Conservation (phyloP, 2,329 filamentous ascomycete genomes). For the Cladosporium sp. region DNA sequence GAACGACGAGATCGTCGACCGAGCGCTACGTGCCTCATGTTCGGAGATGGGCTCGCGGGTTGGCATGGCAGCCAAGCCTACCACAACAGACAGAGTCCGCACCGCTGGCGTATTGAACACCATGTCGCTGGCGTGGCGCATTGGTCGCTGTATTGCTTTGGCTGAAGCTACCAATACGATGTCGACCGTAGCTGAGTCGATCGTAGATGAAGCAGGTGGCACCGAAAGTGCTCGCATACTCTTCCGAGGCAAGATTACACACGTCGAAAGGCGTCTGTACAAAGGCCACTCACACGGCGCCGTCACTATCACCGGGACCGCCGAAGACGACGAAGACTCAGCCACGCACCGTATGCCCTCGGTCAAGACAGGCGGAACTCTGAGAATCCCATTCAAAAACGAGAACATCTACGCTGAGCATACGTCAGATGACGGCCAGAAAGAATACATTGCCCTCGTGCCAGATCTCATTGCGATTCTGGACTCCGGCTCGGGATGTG, state of each 20-base stretch:
- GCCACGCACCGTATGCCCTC: slow-evolving; percentile 21
- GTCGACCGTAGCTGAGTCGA: slow-evolving; percentile 53
- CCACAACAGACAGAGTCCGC: slow-evolving; percentile 34
- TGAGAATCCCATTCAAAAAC: slow-evolving; percentile 70
- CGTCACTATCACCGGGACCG: slow-evolving; percentile 43
- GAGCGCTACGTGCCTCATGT: slow-evolving; percentile 35
- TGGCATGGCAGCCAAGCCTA: slow-evolving; percentile 39
- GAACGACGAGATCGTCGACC: slow-evolving; percentile 41
- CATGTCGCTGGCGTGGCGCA: slow-evolving; percentile 45
- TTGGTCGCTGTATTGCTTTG: slow-evolving; percentile 56
- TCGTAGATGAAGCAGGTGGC: slow-evolving; percentile 57
- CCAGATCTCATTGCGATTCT: slow-evolving; percentile 48
- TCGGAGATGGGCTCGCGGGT: slow-evolving; percentile 41
- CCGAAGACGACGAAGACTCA: slow-evolving; percentile 31
- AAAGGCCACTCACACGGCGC: slow-evolving; percentile 59
- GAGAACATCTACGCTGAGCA: slow-evolving; percentile 63
- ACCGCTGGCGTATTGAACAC: slow-evolving; percentile 39
- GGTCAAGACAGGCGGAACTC: slow-evolving; percentile 40
- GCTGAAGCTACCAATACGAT: slow-evolving; percentile 49
- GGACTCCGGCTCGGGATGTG: slow-evolving; percentile 46
- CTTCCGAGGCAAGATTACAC: slow-evolving; percentile 62
- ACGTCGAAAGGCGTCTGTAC: slow-evolving; percentile 53
- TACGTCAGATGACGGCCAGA: slow-evolving; percentile 31
- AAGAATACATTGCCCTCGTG: slow-evolving; percentile 44
- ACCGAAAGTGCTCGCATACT: slow-evolving; percentile 51